phyloP scores from a whole-genome alignment of 164 flowering plant species.

The Annona squamosa region DNA sequence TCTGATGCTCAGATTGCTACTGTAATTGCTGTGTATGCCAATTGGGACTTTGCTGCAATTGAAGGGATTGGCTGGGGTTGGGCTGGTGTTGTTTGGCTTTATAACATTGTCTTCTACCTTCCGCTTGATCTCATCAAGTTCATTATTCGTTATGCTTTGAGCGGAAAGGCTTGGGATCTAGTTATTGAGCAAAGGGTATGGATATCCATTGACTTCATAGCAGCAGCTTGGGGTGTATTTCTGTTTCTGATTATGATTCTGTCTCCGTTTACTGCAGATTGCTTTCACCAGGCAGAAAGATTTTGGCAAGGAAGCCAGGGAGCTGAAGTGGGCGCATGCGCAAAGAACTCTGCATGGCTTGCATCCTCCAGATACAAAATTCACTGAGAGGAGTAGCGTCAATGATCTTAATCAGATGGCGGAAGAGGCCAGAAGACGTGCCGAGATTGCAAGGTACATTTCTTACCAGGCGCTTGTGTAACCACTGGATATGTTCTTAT shows the following conservation, averaged over 20 bases:
- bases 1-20: constrained; percentile 56
- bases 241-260: not conserved
- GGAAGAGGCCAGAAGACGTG: constrained; percentile 55
- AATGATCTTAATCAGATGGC: constrained; percentile 60
- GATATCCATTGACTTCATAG: not conserved
- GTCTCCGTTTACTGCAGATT: constrained; percentile 38
- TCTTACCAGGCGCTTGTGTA: not conserved
- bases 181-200: constrained; percentile 81
- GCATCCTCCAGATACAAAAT: constrained; percentile 73
- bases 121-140: constrained; percentile 84
- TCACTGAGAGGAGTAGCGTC: constrained; percentile 48
- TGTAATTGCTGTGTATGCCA: constrained; percentile 81
- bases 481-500: not conserved
- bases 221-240: not conserved
- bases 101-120: constrained; percentile 58
- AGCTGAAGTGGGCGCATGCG: constrained; percentile 93
- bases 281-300: constrained; percentile 90
- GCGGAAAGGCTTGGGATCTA: constrained; percentile 90
- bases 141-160: constrained; percentile 55
- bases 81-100: constrained; percentile 93
- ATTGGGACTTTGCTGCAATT: constrained; percentile 81
- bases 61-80: constrained; percentile 98
- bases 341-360: constrained; percentile 88
- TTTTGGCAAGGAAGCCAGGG: constrained; percentile 80
- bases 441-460: constrained; percentile 84